Evolutionary conservation across 176 grass and related monocot genomes (phyloP), one percentile per base, ranked within the genome.

Genomic region (Oropetium thomaeum): DNA sequence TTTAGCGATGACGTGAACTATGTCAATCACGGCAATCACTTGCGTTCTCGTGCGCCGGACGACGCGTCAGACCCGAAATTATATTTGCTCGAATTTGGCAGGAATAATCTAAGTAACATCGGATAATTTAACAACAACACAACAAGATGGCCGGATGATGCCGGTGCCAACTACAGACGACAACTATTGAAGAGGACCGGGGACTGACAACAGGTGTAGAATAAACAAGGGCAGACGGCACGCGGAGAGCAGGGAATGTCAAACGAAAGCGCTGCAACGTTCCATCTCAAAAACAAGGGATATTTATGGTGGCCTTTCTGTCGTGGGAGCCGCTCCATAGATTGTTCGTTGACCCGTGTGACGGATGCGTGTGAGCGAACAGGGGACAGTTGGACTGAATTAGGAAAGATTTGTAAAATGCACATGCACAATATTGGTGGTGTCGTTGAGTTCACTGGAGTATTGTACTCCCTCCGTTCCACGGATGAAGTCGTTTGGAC

Each of bases 161-260:
- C 22, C 8, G 55, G 19, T 25, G 55, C 53, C 73, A 70, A 62
- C 30, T 68, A 62, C 29, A 33, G 65, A 22, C 53, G 49, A 39
- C 16, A 31, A 38, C 22, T 30, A 49, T n/a, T n/a, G n/a, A n/a
- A n/a, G n/a, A n/a, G 20, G 23, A 69, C 30, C 23, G 23, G 7
- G 7, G 64, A 77, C 65, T n/a, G n/a, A n/a, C n/a, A n/a, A n/a
- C n/a, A n/a, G 14, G 33, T 20, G 55, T 39, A 29, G 25, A 83
- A 70, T 62, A 77, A 70, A 83, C 10, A 69, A 68, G 22, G 10
- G 53, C 23, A 57, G 23, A 0, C 8, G 0, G 6, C 5, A 26
- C 45, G 4, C n/a, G n/a, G n/a, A n/a, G 48, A 2, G 9, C 11
- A 68, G 13, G 37, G 61, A 42, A 66, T 45, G 29, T 20, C 27